These are phyloP conservation scores for Boletales sp. DNA, from an alignment of 768 basidiomycete species.

Conservation along the genomic window DNA sequence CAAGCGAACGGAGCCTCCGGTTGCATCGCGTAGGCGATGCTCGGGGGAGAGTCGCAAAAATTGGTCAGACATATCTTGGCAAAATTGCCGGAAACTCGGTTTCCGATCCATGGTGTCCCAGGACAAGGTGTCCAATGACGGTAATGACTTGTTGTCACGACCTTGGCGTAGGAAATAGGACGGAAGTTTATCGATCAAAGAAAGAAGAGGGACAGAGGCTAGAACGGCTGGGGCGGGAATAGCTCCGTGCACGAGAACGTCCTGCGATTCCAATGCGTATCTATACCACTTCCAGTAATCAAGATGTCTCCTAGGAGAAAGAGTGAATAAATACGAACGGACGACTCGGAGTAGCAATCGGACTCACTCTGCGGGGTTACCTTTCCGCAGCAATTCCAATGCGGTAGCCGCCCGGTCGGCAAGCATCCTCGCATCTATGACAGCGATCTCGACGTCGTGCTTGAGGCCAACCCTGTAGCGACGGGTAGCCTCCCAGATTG, in stretches of 20 bases:
- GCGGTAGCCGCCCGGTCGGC: slow-evolving; percentile 59
- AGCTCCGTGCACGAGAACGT: slow-evolving; percentile 66
- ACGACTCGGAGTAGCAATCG: neutral
- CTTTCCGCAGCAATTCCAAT: slow-evolving; percentile 56
- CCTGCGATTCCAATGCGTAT: slow-evolving; percentile 71
- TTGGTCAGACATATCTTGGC: slow-evolving; percentile 60
- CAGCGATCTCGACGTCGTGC: slow-evolving; percentile 72
- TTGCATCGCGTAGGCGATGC: slow-evolving; percentile 59
- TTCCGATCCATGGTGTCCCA: slow-evolving; percentile 62
- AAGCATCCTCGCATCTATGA: slow-evolving; percentile 67
- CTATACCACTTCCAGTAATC: slow-evolving; percentile 77
- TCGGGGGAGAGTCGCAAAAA: slow-evolving; percentile 57
- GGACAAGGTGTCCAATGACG: slow-evolving; percentile 35
- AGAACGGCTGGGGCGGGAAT: slow-evolving; percentile 65
- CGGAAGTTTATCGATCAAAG: slow-evolving; percentile 63
- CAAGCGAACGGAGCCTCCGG: slow-evolving; percentile 62
- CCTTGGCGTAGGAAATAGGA: slow-evolving; percentile 57
- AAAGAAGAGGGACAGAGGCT: slow-evolving; percentile 64
- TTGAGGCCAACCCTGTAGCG: slow-evolving; percentile 72
- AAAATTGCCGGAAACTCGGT: slow-evolving; percentile 64
- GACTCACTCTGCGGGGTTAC: slow-evolving; percentile 53
- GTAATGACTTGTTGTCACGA: slow-evolving; percentile 25
- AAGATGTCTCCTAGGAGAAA: slow-evolving; percentile 44
- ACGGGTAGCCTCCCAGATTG: slow-evolving; percentile 75
- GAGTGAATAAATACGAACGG: neutral